Conservation (phyloP, 441 rosid genomes). For the Flueggea neowawraea region DNA sequence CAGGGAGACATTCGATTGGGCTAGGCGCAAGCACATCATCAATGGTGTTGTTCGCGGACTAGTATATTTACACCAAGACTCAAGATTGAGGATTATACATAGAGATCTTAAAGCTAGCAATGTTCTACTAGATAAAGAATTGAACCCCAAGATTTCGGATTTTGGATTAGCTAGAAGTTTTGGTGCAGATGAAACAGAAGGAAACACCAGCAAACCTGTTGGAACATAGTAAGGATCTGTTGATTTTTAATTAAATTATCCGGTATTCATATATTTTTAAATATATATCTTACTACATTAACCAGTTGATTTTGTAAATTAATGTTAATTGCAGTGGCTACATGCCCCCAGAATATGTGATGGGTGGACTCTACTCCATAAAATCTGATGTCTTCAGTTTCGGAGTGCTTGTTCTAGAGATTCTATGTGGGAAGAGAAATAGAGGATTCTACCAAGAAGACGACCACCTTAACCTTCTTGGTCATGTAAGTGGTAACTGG, state of each 20-base stretch:
- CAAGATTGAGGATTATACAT: conserved; percentile 33
- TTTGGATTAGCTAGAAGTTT: conserved; percentile 48
- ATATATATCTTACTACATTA: background rate
- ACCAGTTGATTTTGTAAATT: too few species aligned
- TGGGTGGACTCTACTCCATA: conserved; percentile 28
- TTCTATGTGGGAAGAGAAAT: conserved; percentile 26
- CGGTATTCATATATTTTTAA: too few species aligned
- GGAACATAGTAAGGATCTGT: conserved; percentile 39
- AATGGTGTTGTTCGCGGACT: conserved; percentile 38
- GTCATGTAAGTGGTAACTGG: conserved; percentile 23
- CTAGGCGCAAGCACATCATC: conserved; percentile 26
- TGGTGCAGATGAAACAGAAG: conserved; percentile 25
- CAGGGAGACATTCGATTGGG: conserved; percentile 23
- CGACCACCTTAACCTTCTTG: conserved; percentile 29
- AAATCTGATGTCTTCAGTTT: conserved; percentile 45
- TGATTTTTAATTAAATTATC: too few species aligned
- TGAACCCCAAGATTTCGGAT: conserved; percentile 51
- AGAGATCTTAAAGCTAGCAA: conserved; percentile 42
- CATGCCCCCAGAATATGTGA: conserved; percentile 36
- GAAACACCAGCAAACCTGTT: conserved; percentile 29
- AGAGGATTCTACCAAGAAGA: conserved; percentile 24
- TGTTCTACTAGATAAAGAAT: conserved; percentile 27
- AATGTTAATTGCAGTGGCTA: conserved; percentile 17
- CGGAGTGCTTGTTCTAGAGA: conserved; percentile 36
- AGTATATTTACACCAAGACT: conserved; percentile 47